Conservation (phyloP, 768 basidiomycete species). For the Mycena leptocephala region DNA sequence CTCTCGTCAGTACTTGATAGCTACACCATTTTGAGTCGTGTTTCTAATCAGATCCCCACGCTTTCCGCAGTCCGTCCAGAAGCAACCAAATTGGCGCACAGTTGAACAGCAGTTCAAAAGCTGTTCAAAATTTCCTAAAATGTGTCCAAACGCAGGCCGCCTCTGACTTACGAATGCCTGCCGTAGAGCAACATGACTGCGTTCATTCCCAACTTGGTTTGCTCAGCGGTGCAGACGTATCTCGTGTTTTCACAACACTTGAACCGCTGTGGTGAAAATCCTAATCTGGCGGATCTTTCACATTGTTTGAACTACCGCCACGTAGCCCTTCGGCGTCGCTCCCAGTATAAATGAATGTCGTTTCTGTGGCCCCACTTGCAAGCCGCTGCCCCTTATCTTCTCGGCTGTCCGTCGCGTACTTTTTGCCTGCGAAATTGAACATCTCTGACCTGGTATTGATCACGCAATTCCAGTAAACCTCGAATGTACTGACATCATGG, state of each 20-base stretch:
- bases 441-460: background rate
- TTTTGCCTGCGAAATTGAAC: background rate
- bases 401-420: background rate
- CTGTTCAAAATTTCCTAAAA: background rate
- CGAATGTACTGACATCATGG: background rate
- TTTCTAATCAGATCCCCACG: too few relatives aligned
- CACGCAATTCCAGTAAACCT: background rate
- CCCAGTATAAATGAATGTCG: background rate
- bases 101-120: too few relatives aligned
- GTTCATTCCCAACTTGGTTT: background rate
- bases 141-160: background rate
- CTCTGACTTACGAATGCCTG: background rate
- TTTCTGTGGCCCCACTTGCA: background rate
- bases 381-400: background rate
- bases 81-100: too few relatives aligned
- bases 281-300: background rate
- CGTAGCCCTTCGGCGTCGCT: background rate
- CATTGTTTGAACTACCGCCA: background rate
- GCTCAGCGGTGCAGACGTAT: background rate
- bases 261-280: background rate
- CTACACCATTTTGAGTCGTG: too few relatives aligned
- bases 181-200: background rate
- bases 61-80: too few relatives aligned
- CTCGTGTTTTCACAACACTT: background rate
- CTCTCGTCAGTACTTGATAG: too few relatives aligned